Evolutionary conservation across 2,329 filamentous ascomycete species (phyloP).

Genomic region (Pseudocercospora vitis): DNA sequence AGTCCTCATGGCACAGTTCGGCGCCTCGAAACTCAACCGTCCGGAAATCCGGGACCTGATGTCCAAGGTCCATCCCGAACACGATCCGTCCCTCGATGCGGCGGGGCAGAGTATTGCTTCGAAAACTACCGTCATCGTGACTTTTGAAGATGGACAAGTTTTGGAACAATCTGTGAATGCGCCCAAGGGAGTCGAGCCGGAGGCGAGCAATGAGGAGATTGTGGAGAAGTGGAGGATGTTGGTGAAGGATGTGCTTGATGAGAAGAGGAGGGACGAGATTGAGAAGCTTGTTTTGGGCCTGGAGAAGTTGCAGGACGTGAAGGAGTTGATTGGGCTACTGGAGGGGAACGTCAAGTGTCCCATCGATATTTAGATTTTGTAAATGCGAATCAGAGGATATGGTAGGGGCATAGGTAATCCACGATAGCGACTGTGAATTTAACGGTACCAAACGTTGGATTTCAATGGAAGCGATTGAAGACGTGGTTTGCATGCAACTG

Average conservation of each 20-base stretch:
- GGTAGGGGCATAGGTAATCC: background rate
- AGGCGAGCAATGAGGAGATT: slow-evolving; percentile 14
- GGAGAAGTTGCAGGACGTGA: slow-evolving; percentile 7
- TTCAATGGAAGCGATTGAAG: slow-evolving; percentile 28
- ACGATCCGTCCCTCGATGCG: slow-evolving; percentile 9
- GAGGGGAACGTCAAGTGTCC: slow-evolving; percentile 13
- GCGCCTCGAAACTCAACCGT: slow-evolving; percentile 12
- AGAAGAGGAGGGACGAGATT: slow-evolving; percentile 11
- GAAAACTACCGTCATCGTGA: slow-evolving; percentile 5
- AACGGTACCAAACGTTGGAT: background rate
- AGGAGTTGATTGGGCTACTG: slow-evolving; percentile 1
- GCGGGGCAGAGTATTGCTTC: slow-evolving; percentile 9
- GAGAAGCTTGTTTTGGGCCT: slow-evolving; percentile 5
- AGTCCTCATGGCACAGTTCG: slow-evolving; percentile 14
- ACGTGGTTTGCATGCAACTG: slow-evolving; percentile 26
- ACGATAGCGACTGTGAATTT: background rate
- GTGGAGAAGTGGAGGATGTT: slow-evolving; percentile 15
- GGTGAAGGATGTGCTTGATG: slow-evolving; percentile 11
- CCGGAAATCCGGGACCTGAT: slow-evolving; percentile 10
- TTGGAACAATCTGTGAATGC: slow-evolving; percentile 3
- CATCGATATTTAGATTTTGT: slow-evolving; percentile 17
- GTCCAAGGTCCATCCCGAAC: slow-evolving; percentile 8
- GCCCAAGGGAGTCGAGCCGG: slow-evolving; percentile 9
- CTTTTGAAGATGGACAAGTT: slow-evolving; percentile 5
- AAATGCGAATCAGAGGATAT: background rate